Conservation (phyloP, 1,284 basidiomycete genomes). For the Austroboletus novae-zelandiae region DNA sequence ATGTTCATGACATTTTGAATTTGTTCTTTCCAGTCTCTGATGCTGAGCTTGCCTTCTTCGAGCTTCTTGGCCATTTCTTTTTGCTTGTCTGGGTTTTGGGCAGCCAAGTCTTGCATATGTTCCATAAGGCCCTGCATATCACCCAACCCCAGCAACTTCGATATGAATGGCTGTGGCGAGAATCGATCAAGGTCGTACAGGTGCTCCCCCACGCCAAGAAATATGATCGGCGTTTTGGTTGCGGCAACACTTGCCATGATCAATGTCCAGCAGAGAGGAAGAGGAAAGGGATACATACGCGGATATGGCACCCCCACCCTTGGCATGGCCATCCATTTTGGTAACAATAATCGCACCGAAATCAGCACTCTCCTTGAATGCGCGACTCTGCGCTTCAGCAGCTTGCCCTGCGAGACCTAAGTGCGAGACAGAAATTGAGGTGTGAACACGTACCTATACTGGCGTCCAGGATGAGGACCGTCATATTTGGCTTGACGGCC, state of each 20-base stretch:
- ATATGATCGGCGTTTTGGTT: slow-evolving; percentile 98
- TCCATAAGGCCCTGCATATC: slow-evolving; percentile 98
- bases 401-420: slow-evolving; percentile 75
- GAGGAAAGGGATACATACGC: slow-evolving; percentile 60
- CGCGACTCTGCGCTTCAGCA: slow-evolving; percentile 91
- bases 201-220: slow-evolving; percentile 97
- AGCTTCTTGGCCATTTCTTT: slow-evolving; percentile 99
- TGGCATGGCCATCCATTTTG: slow-evolving; percentile 99
- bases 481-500: slow-evolving; percentile 94
- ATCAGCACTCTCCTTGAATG: slow-evolving; percentile 97
- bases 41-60: slow-evolving; percentile 94
- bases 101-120: slow-evolving; percentile 93
- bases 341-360: slow-evolving; percentile 99
- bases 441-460: slow-evolving; percentile 60
- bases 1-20: slow-evolving; percentile 98
- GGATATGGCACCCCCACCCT: slow-evolving; percentile 98
- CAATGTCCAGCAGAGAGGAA: slow-evolving; percentile 8
- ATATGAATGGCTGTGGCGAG: slow-evolving; percentile 95
- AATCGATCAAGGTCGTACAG: slow-evolving; percentile 95
- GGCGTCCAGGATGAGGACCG: slow-evolving; percentile 85
- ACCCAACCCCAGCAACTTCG: slow-evolving; percentile 92
- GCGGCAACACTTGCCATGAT: slow-evolving; percentile 78
- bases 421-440: neutral
- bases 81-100: slow-evolving; percentile 93
- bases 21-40: slow-evolving; percentile 98